Conservation (phyloP, 192 early-diverging fungal species). For the Backusella macrospora region DNA sequence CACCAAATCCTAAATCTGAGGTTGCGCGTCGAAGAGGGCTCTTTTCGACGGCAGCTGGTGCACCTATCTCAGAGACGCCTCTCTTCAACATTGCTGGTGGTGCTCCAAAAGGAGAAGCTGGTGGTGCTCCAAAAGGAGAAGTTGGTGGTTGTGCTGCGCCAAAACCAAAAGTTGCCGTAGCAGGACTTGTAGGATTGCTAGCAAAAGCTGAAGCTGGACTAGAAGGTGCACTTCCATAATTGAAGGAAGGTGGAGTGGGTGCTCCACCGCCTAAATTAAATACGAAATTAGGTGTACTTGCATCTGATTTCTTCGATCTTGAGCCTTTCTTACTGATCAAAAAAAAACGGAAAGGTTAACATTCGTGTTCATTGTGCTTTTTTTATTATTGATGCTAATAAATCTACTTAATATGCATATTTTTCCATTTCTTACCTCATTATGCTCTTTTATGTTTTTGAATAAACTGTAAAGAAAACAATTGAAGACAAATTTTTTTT, state of each 20-base stretch:
- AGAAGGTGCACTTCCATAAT: neutral
- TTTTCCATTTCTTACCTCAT: neutral
- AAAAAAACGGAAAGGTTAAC: neutral
- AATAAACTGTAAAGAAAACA: neutral
- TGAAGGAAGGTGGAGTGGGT: neutral
- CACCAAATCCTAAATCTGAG: neutral
- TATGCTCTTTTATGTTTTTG: constrained; percentile 5
- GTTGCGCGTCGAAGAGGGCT: constrained; percentile 5
- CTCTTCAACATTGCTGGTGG: neutral
- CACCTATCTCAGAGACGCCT: neutral
- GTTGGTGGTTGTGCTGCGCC: neutral
- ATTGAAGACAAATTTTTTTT: constrained; percentile 8
- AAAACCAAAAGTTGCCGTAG: neutral
- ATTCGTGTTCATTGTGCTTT: neutral
- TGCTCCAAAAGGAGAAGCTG: neutral
- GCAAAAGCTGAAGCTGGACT: constrained; percentile 5
- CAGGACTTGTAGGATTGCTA: constrained; percentile 2
- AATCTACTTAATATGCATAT: neutral
- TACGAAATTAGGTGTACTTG: neutral
- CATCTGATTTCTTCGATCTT: constrained; percentile 14
- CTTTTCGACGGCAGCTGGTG: neutral
- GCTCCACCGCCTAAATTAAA: constrained; percentile 2
- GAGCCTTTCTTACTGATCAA: constrained; percentile 11
- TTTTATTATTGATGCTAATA: neutral
- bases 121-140: neutral